phyloP scores from a whole-genome alignment of 176 grass and related monocot species.

The Raddia distichophylla region DNA sequence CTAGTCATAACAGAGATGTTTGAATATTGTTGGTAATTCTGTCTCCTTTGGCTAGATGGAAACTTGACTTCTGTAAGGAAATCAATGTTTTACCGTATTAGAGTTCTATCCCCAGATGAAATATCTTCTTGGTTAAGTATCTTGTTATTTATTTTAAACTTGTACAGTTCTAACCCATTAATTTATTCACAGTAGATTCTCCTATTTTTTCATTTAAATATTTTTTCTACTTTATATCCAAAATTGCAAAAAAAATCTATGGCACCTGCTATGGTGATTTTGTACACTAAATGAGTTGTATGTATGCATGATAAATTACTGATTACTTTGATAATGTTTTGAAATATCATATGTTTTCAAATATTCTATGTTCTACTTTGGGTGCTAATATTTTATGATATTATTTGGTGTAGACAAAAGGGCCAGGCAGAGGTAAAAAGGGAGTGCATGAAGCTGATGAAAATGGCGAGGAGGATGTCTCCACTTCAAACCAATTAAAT shows the following conservation, averaged over 20 bases:
- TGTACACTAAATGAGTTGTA: slow-evolving; percentile 27
- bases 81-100: no score
- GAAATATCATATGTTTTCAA: not conserved
- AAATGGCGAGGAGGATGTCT: slow-evolving; percentile 73
- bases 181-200: no score
- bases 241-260: not conserved
- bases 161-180: no score
- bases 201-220: no score
- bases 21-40: no score
- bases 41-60: no score
- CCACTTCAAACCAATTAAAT: slow-evolving; percentile 66
- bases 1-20: no score
- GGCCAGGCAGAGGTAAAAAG: slow-evolving; percentile 62
- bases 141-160: no score
- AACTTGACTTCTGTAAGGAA: no score
- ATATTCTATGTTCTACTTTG: slow-evolving; percentile 17
- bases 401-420: slow-evolving; percentile 58
- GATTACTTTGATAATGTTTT: not conserved
- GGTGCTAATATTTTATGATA: slow-evolving; percentile 14
- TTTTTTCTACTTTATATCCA: not conserved
- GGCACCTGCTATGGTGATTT: not conserved
- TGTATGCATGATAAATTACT: slow-evolving; percentile 11
- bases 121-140: no score
- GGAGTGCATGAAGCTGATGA: slow-evolving; percentile 54
- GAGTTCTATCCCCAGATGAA: no score